Evolutionary conservation across 495 filamentous ascomycete genomes (phyloP).

Genomic region (Neurospora africana): DNA sequence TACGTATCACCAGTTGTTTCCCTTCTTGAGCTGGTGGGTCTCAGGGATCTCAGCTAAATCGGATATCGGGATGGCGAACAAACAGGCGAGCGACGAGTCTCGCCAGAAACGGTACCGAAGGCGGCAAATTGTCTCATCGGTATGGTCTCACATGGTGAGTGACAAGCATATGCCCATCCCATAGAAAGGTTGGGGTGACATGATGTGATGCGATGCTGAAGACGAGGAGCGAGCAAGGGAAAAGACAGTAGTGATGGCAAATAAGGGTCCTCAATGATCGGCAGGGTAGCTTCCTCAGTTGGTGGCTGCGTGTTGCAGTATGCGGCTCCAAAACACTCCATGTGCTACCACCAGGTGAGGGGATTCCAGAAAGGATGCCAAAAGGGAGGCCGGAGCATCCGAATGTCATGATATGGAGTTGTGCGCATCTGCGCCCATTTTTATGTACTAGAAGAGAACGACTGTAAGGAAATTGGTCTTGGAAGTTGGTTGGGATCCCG

Average conservation of each 20-base stretch:
- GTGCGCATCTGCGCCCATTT: neutral
- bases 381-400: neutral
- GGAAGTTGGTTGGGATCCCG: neutral
- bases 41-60: neutral
- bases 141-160: neutral
- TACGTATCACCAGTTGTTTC: neutral
- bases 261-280: neutral
- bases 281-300: neutral
- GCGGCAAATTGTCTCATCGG: neutral
- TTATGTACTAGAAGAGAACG: too few relatives aligned
- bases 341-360: neutral
- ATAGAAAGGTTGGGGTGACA: neutral
- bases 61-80: neutral
- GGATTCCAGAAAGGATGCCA: neutral
- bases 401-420: neutral
- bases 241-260: neutral
- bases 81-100: neutral
- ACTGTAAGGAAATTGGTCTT: neutral
- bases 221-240: neutral
- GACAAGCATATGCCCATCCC: neutral
- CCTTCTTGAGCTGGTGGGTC: neutral
- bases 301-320: neutral
- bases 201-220: neutral
- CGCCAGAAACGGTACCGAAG: neutral
- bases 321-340: neutral